These are phyloP conservation scores for Kalmusia sp. DNA, from an alignment of 2,329 filamentous ascomycete species.

Conservation along the genomic window DNA sequence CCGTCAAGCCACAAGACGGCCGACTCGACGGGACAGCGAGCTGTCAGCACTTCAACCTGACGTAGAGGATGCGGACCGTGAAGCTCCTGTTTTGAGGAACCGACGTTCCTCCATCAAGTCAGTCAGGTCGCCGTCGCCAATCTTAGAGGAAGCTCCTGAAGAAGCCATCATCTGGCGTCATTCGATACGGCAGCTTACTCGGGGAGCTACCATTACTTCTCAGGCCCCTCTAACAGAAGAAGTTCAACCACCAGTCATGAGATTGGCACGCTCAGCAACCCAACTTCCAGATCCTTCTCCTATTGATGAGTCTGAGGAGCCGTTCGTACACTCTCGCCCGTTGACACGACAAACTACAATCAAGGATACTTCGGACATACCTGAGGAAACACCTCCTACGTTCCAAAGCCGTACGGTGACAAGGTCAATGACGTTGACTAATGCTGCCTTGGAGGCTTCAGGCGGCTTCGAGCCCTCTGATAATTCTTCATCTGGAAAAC, in stretches of 20 bases:
- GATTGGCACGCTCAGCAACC: neutral
- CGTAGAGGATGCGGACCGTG: neutral
- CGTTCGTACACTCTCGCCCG: neutral
- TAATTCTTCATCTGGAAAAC: constrained; percentile 2
- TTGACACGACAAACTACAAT: neutral
- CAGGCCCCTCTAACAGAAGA: neutral
- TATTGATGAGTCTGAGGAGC: neutral
- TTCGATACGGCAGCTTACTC: constrained; percentile 4
- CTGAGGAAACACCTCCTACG: neutral
- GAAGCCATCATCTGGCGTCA: neutral
- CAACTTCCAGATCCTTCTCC: neutral
- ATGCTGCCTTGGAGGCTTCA: constrained; percentile 6
- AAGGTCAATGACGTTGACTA: neutral
- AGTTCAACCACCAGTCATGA: neutral
- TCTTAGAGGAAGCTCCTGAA: neutral
- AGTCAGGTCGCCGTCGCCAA: neutral
- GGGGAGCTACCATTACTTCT: neutral
- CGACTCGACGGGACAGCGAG: neutral
- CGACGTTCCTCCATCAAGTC: neutral
- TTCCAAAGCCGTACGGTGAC: constrained; percentile 1
- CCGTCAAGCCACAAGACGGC: neutral
- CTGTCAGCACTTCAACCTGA: neutral
- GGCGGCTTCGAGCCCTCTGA: neutral
- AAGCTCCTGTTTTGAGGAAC: neutral
- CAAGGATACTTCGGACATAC: neutral